These are phyloP conservation scores for Aspergillus novoparasiticus DNA, from an alignment of 2,329 filamentous ascomycete genomes.

Conservation along the genomic window DNA sequence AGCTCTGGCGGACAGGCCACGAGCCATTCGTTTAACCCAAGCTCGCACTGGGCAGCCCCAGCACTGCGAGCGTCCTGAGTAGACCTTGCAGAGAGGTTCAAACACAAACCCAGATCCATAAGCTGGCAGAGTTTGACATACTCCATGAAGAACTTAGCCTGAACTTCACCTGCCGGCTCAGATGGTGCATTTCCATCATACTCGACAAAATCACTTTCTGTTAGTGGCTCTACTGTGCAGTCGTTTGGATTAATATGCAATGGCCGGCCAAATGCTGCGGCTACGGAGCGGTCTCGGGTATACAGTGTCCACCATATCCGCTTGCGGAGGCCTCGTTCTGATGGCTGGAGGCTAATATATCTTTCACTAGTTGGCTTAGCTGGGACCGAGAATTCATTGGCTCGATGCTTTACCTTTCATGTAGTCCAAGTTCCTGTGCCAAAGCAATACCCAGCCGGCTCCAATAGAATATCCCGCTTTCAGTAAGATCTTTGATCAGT, in stretches of 20 bases:
- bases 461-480: conserved; percentile 21
- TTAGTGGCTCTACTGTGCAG: conserved; percentile 12
- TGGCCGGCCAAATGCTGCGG: conserved; percentile 19
- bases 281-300: conserved; percentile 18
- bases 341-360: conserved; percentile 5
- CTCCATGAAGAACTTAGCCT: conserved; percentile 14
- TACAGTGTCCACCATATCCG: conserved; percentile 21
- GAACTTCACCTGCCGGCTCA: background rate
- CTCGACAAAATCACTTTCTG: conserved; percentile 15
- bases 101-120: conserved; percentile 18
- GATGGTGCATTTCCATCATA: conserved; percentile 1
- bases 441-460: conserved; percentile 18
- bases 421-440: conserved; percentile 14
- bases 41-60: conserved; percentile 16
- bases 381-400: background rate
- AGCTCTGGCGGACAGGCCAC: conserved; percentile 14
- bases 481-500: conserved; percentile 14
- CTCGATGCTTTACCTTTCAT: conserved; percentile 8
- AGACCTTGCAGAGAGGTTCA: conserved; percentile 13
- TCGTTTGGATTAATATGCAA: conserved; percentile 15
- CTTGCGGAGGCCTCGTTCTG: conserved; percentile 12
- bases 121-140: conserved; percentile 19
- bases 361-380: conserved; percentile 8
- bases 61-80: conserved; percentile 3
- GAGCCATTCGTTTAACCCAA: conserved; percentile 18